Evolutionary conservation across 225 moss, liverwort and hornwort genomes (phyloP).

Genomic region (Pleurozium schreberi): DNA sequence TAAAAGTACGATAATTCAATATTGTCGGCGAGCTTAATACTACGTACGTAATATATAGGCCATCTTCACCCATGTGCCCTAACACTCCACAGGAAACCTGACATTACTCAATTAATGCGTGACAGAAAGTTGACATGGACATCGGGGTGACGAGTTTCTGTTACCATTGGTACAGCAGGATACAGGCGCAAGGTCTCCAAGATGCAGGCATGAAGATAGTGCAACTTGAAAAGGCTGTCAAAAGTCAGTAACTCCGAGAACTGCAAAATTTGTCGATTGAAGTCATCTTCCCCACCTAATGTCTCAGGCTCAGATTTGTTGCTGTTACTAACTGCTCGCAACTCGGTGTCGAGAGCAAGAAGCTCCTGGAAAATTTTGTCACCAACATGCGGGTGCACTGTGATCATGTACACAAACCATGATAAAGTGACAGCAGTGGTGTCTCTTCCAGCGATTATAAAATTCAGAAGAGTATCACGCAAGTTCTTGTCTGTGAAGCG

Average conservation of each 20-base stretch:
- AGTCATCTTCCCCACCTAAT: neutral
- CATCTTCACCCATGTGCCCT: neutral
- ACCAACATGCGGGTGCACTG: constrained; percentile 1
- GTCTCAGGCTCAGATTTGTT: neutral
- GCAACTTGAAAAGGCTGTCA: constrained; percentile 23
- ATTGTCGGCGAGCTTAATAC: neutral
- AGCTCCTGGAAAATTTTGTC: constrained; percentile 37
- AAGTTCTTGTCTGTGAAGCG: constrained; percentile 41
- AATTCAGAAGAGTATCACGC: constrained; percentile 36
- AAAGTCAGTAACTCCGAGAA: constrained; percentile 29
- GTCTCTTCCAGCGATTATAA: constrained; percentile 29
- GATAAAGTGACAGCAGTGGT: constrained; percentile 50
- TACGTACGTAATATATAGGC: no score
- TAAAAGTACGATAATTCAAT: no score
- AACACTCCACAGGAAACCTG: neutral
- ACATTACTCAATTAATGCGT: neutral
- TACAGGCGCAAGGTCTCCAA: constrained; percentile 54
- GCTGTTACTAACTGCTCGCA: neutral
- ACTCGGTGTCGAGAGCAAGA: constrained; percentile 4
- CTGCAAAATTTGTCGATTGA: neutral
- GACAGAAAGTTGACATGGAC: neutral
- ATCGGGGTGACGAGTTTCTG: neutral
- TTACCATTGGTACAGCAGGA: constrained; percentile 52
- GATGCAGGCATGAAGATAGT: constrained; percentile 39
- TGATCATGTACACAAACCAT: constrained; percentile 51